A percentile compares a stretch with the other conserved stretches of the same genome.
These are phyloP conservation scores for Lithocarpus polystachyus DNA, from an alignment of 306 rosid genomes.

Conservation along the genomic window DNA sequence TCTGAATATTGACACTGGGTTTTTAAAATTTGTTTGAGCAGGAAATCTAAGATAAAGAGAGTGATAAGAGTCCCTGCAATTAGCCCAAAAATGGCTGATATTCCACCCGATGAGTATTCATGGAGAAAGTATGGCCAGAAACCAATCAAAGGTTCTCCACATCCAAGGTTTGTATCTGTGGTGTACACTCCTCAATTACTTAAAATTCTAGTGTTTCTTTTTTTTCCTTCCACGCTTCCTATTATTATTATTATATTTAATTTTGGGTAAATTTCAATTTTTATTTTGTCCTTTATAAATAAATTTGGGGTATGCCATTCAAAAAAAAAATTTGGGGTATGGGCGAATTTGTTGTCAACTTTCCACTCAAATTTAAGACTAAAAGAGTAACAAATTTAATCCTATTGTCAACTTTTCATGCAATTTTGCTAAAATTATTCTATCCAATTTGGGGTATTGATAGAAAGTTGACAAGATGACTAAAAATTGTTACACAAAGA, in stretches of 20 bases:
- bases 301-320: too few species aligned
- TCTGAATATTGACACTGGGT: background rate
- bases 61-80: constrained; percentile 70
- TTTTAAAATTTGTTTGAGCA: constrained; percentile 18
- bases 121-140: constrained; percentile 95
- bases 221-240: background rate
- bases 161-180: constrained; percentile 55
- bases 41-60: constrained; percentile 59
- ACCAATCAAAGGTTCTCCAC: constrained; percentile 93
- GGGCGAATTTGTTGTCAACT: too few species aligned
- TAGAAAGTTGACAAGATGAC: too few species aligned
- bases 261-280: too few species aligned
- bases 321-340: too few species aligned
- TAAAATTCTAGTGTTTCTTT: background rate
- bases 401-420: too few species aligned
- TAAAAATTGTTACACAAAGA: too few species aligned
- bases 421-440: too few species aligned
- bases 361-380: too few species aligned
- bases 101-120: constrained; percentile 73
- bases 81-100: constrained; percentile 67
- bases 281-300: too few species aligned
- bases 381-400: too few species aligned
- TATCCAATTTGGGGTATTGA: too few species aligned
- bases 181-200: background rate
- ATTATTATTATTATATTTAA: background rate